phyloP scores from a whole-genome alignment of 83 land plant genomes.

The Picea abies region DNA sequence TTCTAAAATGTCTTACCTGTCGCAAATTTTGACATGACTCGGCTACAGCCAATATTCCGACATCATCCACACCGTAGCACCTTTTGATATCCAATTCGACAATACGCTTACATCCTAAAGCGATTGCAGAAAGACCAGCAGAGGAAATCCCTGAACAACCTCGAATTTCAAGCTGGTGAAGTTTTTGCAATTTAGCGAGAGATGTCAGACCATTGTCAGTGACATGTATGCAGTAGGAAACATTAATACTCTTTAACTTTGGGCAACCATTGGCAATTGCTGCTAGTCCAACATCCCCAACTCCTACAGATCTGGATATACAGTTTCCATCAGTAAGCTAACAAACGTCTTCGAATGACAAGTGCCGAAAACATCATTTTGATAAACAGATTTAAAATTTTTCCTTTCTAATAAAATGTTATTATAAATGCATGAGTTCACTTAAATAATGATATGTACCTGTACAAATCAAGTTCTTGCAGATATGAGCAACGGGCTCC shows the following conservation, averaged over 20 bases:
- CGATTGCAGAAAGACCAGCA: slow-evolving; percentile 40
- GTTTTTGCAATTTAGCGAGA: slow-evolving; percentile 34
- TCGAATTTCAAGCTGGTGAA: slow-evolving; percentile 52
- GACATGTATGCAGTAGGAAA: slow-evolving; percentile 51
- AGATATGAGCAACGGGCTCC: slow-evolving; percentile 63
- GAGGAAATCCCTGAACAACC: slow-evolving; percentile 28
- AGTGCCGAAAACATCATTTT: not conserved
- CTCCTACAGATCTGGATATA: slow-evolving; percentile 56
- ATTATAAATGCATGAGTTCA: not conserved
- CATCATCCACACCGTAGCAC: slow-evolving; percentile 47
- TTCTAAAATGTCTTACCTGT: slow-evolving; percentile 35
- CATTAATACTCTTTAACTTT: slow-evolving; percentile 43
- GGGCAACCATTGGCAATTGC: slow-evolving; percentile 57
- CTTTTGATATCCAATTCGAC: slow-evolving; percentile 59
- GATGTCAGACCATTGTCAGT: slow-evolving; percentile 53
- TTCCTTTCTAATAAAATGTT: no score
- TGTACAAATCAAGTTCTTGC: slow-evolving; percentile 83
- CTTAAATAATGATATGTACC: slow-evolving; percentile 26
- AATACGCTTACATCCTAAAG: slow-evolving; percentile 43
- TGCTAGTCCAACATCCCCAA: slow-evolving; percentile 65
- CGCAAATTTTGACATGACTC: slow-evolving; percentile 36
- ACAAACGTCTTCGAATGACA: not conserved
- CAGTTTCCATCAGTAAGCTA: not conserved
- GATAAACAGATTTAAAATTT: not conserved
- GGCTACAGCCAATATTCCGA: slow-evolving; percentile 48